Evolutionary conservation across 495 filamentous ascomycete genomes (phyloP), one percentile per base, ranked within the genome.

Genomic region (Penicillium turbatum): DNA sequence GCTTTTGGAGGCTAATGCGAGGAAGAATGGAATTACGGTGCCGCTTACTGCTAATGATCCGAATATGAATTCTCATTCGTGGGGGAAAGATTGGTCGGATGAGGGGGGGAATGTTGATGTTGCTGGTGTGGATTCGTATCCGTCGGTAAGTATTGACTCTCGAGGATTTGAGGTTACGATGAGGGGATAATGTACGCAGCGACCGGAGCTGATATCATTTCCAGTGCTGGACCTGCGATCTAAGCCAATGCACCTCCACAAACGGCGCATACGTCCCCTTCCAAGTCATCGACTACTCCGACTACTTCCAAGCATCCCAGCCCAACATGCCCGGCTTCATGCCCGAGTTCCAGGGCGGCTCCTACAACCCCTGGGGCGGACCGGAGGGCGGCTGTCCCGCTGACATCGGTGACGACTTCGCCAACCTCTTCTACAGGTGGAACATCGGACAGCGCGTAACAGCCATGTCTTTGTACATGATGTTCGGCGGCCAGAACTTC

Each of bases 341-440:
- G 64, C 79, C 79, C 13, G 82, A 85, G 57, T 85, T 85, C 62
- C 82, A 85, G 59, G 82, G 82, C 19, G 82, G 82, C n/a, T 76
- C 72, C 7, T 85, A 81, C 54, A 82, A 82, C 60, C 81, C 81
- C 11, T 85, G 82, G 82, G 79, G 75, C 32, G 79, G 78, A 10
- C 80, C 82, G 0, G 68, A 79, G 53, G 82, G 79, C 17, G 73
- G 69, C 12, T 79, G 76, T 43, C 71, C 73, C 35, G 72, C 76
- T 32, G 58, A 73, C 36, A 73, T 75, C 48, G 53, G 66, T 54
- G 59, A 78, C 9, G 74, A 75, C 40, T 83, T 82, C 56, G 79
- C 78, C n/a, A 83, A 84, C 42, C 55, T 84, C 9, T 83, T 79
- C 67, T 85, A 84, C 54, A 68, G 80, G 0, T 76, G 81, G 62